Evolutionary conservation across 352 stramenopile genomes (phyloP).

Genomic region (Pythium periplocum): DNA sequence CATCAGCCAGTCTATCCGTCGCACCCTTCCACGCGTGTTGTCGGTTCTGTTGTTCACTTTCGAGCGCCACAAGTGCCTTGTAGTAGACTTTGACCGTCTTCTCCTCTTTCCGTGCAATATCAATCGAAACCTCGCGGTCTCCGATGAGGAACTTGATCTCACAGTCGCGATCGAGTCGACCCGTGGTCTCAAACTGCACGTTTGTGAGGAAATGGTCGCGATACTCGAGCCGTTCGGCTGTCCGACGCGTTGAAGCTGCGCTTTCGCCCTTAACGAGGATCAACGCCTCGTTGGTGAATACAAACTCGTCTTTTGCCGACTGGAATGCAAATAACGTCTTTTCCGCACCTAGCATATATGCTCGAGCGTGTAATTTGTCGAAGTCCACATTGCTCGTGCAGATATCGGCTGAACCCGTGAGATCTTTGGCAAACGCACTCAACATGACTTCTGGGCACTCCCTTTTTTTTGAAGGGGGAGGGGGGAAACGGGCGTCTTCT

Average conservation of each 20-base stretch:
- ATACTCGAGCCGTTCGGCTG: slow-evolving; percentile 36
- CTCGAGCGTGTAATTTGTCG: slow-evolving; percentile 20
- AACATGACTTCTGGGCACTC: slow-evolving; percentile 21
- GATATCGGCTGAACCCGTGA: slow-evolving; percentile 47
- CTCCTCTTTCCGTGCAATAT: slow-evolving; percentile 50
- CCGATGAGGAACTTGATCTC: slow-evolving; percentile 63
- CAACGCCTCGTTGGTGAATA: slow-evolving; percentile 58
- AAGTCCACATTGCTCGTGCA: slow-evolving; percentile 29
- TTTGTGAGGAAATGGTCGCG: slow-evolving; percentile 24
- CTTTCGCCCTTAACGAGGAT: slow-evolving; percentile 31
- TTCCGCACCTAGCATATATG: slow-evolving; percentile 38
- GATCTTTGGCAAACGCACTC: slow-evolving; percentile 42
- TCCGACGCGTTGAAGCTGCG: slow-evolving; percentile 39
- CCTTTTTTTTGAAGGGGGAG: too few relatives aligned
- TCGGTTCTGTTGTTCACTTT: slow-evolving; percentile 33
- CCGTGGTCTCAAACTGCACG: slow-evolving; percentile 50
- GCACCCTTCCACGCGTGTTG: slow-evolving; percentile 29
- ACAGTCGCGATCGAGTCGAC: slow-evolving; percentile 50
- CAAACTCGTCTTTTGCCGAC: slow-evolving; percentile 53
- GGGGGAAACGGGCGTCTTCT: too few relatives aligned
- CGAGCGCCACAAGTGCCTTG: slow-evolving; percentile 38
- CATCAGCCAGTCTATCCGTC: slow-evolving; percentile 21
- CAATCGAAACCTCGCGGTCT: slow-evolving; percentile 30
- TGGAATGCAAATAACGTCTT: slow-evolving; percentile 47
- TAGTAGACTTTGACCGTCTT: slow-evolving; percentile 39